These are phyloP conservation scores for Poteriospumella lacustris DNA, from an alignment of 108 stramenopile species.

Conservation along the genomic window DNA sequence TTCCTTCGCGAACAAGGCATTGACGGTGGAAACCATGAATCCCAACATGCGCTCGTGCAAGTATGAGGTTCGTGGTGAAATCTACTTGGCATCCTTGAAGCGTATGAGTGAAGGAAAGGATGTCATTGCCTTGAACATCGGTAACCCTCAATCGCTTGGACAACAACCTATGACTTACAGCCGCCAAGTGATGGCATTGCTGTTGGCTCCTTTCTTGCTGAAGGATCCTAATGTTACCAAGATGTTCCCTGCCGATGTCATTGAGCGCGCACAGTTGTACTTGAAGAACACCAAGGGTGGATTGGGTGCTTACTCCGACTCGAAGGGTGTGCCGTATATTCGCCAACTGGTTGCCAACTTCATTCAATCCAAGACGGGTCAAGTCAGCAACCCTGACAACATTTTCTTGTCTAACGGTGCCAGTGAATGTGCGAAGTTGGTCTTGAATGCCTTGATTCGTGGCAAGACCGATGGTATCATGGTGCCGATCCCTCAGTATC, in stretches of 20 bases:
- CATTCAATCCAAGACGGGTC: slow-evolving; percentile 68
- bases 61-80: slow-evolving; percentile 39
- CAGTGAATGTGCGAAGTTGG: slow-evolving; percentile 68
- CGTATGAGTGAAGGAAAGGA: too few relatives aligned
- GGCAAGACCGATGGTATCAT: slow-evolving; percentile 57
- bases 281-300: slow-evolving; percentile 15
- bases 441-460: slow-evolving; percentile 69
- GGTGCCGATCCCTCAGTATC: slow-evolving; percentile 92
- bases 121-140: slow-evolving; percentile 84
- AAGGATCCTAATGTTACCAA: background rate
- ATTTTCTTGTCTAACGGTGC: slow-evolving; percentile 90
- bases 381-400: slow-evolving; percentile 61
- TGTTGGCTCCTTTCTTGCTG: slow-evolving; percentile 65
- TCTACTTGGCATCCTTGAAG: background rate
- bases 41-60: background rate
- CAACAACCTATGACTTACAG: slow-evolving; percentile 76
- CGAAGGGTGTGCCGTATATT: slow-evolving; percentile 64
- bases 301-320: slow-evolving; percentile 50
- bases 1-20: background rate
- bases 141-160: slow-evolving; percentile 86
- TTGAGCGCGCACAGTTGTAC: slow-evolving; percentile 50
- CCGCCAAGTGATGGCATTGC: slow-evolving; percentile 75
- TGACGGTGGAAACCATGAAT: slow-evolving; percentile 26
- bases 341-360: slow-evolving; percentile 75
- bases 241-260: slow-evolving; percentile 39